Conservation (phyloP, 139 green algal species). For the Desmodesmus armatus region DNA sequence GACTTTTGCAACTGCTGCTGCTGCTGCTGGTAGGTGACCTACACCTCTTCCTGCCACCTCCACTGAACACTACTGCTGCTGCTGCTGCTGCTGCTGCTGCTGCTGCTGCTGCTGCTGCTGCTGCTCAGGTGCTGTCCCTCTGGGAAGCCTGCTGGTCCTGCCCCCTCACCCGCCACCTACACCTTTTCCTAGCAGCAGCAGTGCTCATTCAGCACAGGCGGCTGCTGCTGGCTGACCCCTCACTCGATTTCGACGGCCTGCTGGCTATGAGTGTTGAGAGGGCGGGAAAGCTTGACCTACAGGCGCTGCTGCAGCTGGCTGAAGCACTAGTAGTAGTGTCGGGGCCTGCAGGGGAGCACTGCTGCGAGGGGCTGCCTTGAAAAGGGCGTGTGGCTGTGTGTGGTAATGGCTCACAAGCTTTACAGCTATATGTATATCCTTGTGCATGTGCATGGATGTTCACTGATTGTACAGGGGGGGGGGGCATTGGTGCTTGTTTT, state of each 20-base stretch:
- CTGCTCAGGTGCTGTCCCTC: slow-evolving; percentile 56
- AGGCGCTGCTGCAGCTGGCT: slow-evolving; percentile 71
- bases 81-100: background rate
- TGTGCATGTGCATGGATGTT: no score
- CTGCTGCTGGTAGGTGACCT: background rate
- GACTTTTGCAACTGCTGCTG: background rate
- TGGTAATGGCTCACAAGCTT: no score
- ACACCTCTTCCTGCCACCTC: background rate
- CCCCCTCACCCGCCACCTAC: slow-evolving; percentile 74
- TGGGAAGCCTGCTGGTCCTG: slow-evolving; percentile 91
- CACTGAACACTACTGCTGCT: background rate
- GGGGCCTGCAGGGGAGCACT: slow-evolving; percentile 45
- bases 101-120: background rate
- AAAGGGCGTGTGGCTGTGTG: no score
- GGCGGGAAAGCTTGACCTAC: slow-evolving; percentile 70
- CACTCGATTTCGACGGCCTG: slow-evolving; percentile 83
- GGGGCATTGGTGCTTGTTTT: no score
- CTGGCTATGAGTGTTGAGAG: slow-evolving; percentile 80
- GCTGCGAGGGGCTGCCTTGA: slow-evolving; percentile 35
- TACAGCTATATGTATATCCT: no score
- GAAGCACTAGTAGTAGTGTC: slow-evolving; percentile 57
- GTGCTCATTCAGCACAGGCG: slow-evolving; percentile 82
- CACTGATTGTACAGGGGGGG: no score
- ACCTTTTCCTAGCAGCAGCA: slow-evolving; percentile 87
- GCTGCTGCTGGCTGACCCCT: slow-evolving; percentile 61